Evolutionary conservation across 805 yeast species (phyloP).

Genomic region (Wickerhamomyces chaumierensis): DNA sequence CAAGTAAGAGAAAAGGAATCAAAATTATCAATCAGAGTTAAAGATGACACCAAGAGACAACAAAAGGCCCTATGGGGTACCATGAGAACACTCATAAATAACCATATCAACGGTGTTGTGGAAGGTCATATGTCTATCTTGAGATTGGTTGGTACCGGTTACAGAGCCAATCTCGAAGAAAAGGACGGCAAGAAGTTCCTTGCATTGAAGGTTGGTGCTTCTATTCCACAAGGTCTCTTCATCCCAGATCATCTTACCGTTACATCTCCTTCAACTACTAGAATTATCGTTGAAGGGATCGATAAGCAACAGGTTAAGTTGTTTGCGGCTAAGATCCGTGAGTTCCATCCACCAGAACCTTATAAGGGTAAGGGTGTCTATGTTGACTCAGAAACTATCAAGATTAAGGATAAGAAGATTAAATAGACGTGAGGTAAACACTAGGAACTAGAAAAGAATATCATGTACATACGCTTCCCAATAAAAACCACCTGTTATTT

Average conservation of each 20-base stretch:
- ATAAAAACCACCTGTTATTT: too few species aligned
- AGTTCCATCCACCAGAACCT: conserved; percentile 92
- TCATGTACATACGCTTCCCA: not conserved
- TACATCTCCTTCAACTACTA: conserved; percentile 72
- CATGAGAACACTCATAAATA: conserved; percentile 63
- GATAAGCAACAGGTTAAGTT: conserved; percentile 79
- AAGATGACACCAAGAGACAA: conserved; percentile 40
- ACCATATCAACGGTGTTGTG: conserved; percentile 75
- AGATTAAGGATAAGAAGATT: conserved; percentile 84
- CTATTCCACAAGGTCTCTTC: conserved; percentile 62
- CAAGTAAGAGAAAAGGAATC: conserved; percentile 27
- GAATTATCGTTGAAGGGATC: conserved; percentile 75
- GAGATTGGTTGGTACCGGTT: conserved; percentile 93
- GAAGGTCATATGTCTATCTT: conserved; percentile 88
- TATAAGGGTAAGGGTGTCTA: conserved; percentile 97
- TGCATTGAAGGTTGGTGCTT: conserved; percentile 78
- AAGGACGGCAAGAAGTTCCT: conserved; percentile 39
- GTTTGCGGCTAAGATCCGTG: conserved; percentile 82
- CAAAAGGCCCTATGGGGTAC: conserved; percentile 97
- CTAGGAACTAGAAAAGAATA: too few species aligned
- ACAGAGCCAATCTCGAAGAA: conserved; percentile 72
- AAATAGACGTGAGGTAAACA: too few species aligned
- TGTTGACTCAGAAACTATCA: conserved; percentile 83
- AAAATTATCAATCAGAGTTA: conserved; percentile 43
- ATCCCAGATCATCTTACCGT: conserved; percentile 74